Conservation (phyloP, 768 basidiomycete species). For the Lactifluus rugatus region DNA sequence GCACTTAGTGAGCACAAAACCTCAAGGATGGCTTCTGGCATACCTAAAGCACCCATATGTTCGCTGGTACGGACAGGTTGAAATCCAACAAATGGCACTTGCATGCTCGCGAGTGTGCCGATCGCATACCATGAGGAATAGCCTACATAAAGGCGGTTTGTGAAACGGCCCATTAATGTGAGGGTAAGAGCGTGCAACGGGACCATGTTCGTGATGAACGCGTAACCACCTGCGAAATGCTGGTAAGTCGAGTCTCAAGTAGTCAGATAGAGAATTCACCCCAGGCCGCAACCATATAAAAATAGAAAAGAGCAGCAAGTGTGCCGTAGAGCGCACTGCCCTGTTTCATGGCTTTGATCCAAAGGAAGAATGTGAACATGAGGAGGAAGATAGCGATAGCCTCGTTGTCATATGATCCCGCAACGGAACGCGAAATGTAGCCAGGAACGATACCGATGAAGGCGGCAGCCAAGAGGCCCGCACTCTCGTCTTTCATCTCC, state of each 20-base stretch:
- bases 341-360: conserved; percentile 93
- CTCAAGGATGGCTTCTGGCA: conserved; percentile 18
- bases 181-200: conserved; percentile 93
- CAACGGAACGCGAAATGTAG: conserved; percentile 98
- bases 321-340: conserved; percentile 91
- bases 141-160: conserved; percentile 82
- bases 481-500: conserved; percentile 91
- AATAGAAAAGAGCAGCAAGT: conserved; percentile 90
- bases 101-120: conserved; percentile 96
- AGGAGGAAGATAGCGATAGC: conserved; percentile 99
- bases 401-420: conserved; percentile 99
- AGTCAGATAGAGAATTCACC: conserved; percentile 39
- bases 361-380: conserved; percentile 96
- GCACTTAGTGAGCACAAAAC: conserved; percentile 11
- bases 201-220: conserved; percentile 99
- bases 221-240: conserved; percentile 69
- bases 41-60: conserved; percentile 97
- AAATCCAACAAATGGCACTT: conserved; percentile 98
- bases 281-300: conserved; percentile 99
- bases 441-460: conserved; percentile 98
- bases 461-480: conserved; percentile 92
- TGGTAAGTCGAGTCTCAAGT: background rate
- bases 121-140: conserved; percentile 98
- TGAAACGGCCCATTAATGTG: conserved; percentile 93
- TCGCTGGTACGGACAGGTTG: conserved; percentile 96